Conservation (phyloP, 495 filamentous ascomycete species). For the Astrothelium macrocarpum region DNA sequence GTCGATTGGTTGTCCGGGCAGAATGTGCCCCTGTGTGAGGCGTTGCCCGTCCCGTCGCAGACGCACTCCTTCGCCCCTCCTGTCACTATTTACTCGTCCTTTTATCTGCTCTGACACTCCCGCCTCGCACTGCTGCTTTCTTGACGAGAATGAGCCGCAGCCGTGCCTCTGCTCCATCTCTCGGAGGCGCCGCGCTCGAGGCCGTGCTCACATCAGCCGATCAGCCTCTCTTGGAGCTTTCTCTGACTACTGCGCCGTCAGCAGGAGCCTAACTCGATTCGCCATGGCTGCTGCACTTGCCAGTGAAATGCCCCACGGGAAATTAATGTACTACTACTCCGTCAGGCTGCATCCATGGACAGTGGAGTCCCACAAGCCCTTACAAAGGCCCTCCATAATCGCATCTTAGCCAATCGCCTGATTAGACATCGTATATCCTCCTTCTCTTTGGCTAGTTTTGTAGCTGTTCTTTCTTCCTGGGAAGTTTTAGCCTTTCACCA, state of each 20-base stretch:
- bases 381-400: no score
- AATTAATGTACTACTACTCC: no score
- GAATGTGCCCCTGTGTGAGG: no score
- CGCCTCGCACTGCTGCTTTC: no score
- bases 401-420: no score
- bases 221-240: no score
- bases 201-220: background rate
- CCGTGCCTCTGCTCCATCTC: background rate
- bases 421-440: background rate
- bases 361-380: no score
- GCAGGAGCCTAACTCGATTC: background rate
- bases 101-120: no score
- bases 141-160: background rate
- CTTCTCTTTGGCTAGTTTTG: background rate
- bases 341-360: no score
- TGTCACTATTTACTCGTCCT: no score
- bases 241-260: background rate
- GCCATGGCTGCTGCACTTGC: background rate
- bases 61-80: background rate
- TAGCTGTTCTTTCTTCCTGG: background rate
- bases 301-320: no score
- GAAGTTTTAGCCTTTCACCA: no score
- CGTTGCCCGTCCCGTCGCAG: background rate
- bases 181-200: background rate
- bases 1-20: conserved; percentile 2